phyloP scores from a whole-genome alignment of 148 eudicot genomes.

The Polygonum aviculare region DNA sequence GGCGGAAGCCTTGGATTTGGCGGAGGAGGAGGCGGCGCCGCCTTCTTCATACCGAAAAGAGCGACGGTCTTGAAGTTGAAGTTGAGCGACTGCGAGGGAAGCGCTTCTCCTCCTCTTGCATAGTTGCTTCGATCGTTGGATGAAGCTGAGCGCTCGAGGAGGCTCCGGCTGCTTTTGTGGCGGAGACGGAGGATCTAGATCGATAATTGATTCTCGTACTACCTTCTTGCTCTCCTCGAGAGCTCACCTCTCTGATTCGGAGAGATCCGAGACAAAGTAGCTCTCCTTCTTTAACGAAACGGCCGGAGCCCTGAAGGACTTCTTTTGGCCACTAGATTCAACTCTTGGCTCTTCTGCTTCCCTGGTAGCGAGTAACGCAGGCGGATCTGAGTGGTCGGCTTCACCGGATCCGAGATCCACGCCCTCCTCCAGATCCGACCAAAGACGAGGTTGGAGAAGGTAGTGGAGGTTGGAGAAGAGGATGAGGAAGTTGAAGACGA shows the following conservation, averaged over 20 bases:
- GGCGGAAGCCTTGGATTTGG: slow-evolving; percentile 10
- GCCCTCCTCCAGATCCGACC: no score
- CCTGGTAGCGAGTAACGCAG: neutral
- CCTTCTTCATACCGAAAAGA: slow-evolving; percentile 6
- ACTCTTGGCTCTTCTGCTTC: slow-evolving; percentile 8
- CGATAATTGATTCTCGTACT: slow-evolving; percentile 29
- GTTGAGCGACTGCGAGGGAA: neutral
- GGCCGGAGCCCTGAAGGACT: slow-evolving; percentile 27
- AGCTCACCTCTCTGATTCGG: slow-evolving; percentile 35
- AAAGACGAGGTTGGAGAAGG: no score
- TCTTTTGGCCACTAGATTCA: slow-evolving; percentile 3
- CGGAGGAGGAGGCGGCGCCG: slow-evolving; percentile 1
- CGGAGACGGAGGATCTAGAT: slow-evolving; percentile 6
- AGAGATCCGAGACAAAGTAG: slow-evolving; percentile 47
- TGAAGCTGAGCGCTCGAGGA: neutral
- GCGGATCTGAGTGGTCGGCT: slow-evolving; percentile 4
- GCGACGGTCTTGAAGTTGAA: slow-evolving; percentile 8
- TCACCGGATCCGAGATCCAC: no score
- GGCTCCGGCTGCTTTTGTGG: slow-evolving; percentile 12
- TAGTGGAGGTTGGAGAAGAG: no score
- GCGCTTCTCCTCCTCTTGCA: slow-evolving; percentile 21
- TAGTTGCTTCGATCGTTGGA: slow-evolving; percentile 17
- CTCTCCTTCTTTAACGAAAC: slow-evolving; percentile 76
- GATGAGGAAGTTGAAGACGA: no score
- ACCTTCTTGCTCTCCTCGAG: slow-evolving; percentile 36